A percentile compares a stretch with the other conserved stretches of the same genome.
phyloP scores from a whole-genome alignment of 2,329 filamentous ascomycete genomes.

The Monilinia fructigena region DNA sequence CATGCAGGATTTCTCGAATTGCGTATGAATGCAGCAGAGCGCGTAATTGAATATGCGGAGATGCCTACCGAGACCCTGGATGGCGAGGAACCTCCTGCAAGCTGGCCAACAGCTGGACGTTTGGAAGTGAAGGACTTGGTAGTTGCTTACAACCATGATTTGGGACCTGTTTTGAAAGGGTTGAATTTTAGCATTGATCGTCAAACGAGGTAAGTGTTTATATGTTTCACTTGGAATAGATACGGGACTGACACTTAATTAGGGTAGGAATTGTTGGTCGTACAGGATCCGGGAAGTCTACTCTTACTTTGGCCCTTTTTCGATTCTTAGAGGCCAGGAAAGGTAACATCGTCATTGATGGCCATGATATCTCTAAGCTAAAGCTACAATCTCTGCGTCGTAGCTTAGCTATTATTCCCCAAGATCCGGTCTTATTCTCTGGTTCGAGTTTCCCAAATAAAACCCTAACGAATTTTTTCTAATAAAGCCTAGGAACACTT shows the following conservation, averaged over 20 bases:
- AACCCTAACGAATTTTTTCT: conserved; percentile 60
- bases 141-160: conserved; percentile 66
- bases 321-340: conserved; percentile 43
- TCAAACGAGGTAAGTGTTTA: conserved; percentile 7
- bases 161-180: conserved; percentile 67
- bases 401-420: conserved; percentile 39
- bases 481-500: conserved; percentile 44
- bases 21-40: conserved; percentile 74
- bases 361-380: conserved; percentile 38
- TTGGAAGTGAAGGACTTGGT: conserved; percentile 69
- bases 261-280: conserved; percentile 37
- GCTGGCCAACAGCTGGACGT: conserved; percentile 71
- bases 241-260: neutral
- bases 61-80: conserved; percentile 64
- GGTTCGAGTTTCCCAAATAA: conserved; percentile 40
- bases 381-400: conserved; percentile 37
- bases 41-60: conserved; percentile 70
- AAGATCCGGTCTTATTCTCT: conserved; percentile 80
- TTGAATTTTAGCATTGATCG: conserved; percentile 59
- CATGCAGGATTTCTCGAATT: conserved; percentile 68
- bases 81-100: conserved; percentile 60
- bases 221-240: neutral
- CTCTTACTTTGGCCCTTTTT: conserved; percentile 32
- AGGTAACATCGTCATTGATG: conserved; percentile 38
- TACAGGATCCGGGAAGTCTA: conserved; percentile 37